Conservation (phyloP, 352 stramenopile species). For the Globisporangium cystogenes region DNA sequence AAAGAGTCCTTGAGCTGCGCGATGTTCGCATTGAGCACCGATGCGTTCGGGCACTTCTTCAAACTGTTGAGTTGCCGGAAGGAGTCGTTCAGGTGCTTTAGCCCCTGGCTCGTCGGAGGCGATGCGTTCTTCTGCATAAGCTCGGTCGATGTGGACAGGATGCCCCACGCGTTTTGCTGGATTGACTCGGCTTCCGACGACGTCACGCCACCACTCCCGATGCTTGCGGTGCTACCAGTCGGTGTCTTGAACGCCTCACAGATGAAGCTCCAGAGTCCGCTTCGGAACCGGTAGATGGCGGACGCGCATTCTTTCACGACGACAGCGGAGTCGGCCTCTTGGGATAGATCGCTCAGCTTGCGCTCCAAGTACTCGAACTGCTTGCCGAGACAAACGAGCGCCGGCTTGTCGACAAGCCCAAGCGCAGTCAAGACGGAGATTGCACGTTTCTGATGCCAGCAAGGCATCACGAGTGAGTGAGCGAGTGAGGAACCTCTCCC, state of each 20-base stretch:
- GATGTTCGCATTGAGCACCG: constrained; percentile 63
- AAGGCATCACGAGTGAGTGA: background rate
- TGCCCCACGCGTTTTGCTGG: constrained; percentile 51
- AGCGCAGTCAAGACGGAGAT: constrained; percentile 54
- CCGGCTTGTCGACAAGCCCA: constrained; percentile 55
- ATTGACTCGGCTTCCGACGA: constrained; percentile 64
- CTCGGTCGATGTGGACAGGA: constrained; percentile 42
- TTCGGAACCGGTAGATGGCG: constrained; percentile 60
- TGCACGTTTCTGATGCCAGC: constrained; percentile 34
- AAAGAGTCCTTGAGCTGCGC: constrained; percentile 52
- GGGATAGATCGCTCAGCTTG: constrained; percentile 33
- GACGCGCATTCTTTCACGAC: constrained; percentile 53
- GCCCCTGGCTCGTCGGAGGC: constrained; percentile 25
- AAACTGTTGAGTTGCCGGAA: constrained; percentile 66
- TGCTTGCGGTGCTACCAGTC: constrained; percentile 14
- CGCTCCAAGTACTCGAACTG: constrained; percentile 62
- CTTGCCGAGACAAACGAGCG: constrained; percentile 58
- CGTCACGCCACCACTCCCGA: constrained; percentile 26
- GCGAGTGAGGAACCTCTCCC: background rate
- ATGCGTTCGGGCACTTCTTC: constrained; percentile 58
- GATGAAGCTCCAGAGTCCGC: constrained; percentile 63
- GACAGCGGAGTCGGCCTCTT: constrained; percentile 15
- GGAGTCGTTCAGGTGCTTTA: constrained; percentile 56
- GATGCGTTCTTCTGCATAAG: constrained; percentile 46
- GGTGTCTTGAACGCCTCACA: constrained; percentile 67